These are phyloP conservation scores for Lecanicillium sp. DNA, from an alignment of 2,329 filamentous ascomycete genomes.

Conservation along the genomic window DNA sequence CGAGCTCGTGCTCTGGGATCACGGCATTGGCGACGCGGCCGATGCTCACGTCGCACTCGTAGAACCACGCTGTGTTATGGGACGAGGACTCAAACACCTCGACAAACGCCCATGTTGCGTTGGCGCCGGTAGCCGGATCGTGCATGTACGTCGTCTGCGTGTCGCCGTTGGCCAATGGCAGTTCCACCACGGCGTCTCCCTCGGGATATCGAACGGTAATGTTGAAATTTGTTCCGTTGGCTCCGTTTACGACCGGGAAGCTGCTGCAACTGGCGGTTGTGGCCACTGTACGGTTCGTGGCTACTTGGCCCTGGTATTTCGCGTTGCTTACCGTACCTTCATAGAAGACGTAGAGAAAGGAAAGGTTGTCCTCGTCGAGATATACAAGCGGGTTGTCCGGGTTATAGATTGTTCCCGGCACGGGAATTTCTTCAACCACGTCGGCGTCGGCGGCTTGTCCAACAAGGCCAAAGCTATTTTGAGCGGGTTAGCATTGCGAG, in stretches of 20 bases:
- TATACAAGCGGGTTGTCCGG: constrained; percentile 25
- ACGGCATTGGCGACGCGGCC: constrained; percentile 23
- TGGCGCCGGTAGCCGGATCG: constrained; percentile 15
- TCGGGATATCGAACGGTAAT: constrained; percentile 19
- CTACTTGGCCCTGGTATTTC: constrained; percentile 15
- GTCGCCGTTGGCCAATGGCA: constrained; percentile 20
- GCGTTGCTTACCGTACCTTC: constrained; percentile 7
- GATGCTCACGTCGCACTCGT: constrained; percentile 30
- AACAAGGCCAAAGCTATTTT: constrained; percentile 29
- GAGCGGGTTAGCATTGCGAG: no score
- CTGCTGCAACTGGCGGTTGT: constrained; percentile 20
- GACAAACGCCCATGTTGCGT: constrained; percentile 19
- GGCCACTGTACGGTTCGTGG: constrained; percentile 24
- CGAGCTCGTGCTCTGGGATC: constrained; percentile 25
- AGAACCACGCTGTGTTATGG: constrained; percentile 27
- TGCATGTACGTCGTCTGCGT: constrained; percentile 30
- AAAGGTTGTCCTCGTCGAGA: constrained; percentile 18
- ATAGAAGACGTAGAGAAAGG: constrained; percentile 1
- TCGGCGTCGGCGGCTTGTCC: constrained; percentile 21
- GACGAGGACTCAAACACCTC: constrained; percentile 29
- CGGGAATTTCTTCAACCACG: constrained; percentile 14
- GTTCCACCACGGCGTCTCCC: constrained; percentile 13
- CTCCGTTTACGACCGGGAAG: constrained; percentile 21
- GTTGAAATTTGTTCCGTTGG: constrained; percentile 17
- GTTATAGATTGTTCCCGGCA: constrained; percentile 21